These are phyloP conservation scores for Aspergillus bombycis DNA, from an alignment of 2,329 filamentous ascomycete genomes.

Conservation along the genomic window DNA sequence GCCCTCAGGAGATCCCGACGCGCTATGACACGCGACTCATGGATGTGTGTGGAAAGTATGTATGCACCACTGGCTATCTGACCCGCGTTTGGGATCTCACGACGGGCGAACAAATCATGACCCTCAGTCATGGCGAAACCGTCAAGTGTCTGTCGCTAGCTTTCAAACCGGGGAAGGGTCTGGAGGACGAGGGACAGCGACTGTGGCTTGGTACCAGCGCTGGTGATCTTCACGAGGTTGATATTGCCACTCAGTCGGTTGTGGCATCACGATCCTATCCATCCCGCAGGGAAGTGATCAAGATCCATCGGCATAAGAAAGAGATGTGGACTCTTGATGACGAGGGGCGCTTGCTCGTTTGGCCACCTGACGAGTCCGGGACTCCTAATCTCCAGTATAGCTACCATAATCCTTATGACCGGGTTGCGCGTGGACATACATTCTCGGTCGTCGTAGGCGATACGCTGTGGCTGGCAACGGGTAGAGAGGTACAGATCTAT, in stretches of 20 bases:
- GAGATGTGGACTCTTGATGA: slow-evolving; percentile 96
- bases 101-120: slow-evolving; percentile 81
- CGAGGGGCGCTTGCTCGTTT: slow-evolving; percentile 81
- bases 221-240: slow-evolving; percentile 87
- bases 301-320: slow-evolving; percentile 82
- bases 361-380: slow-evolving; percentile 75
- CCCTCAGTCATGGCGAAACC: slow-evolving; percentile 80
- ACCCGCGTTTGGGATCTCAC: slow-evolving; percentile 86
- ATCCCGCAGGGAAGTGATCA: slow-evolving; percentile 75
- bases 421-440: slow-evolving; percentile 77
- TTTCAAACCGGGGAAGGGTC: slow-evolving; percentile 79
- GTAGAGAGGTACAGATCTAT: slow-evolving; percentile 86
- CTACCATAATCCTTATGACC: slow-evolving; percentile 69
- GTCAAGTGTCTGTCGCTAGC: slow-evolving; percentile 77
- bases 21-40: slow-evolving; percentile 86
- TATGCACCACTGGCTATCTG: slow-evolving; percentile 83
- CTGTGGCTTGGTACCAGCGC: slow-evolving; percentile 89
- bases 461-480: slow-evolving; percentile 83
- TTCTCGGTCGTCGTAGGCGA: slow-evolving; percentile 87
- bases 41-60: slow-evolving; percentile 83
- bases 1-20: slow-evolving; percentile 74
- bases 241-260: slow-evolving; percentile 74
- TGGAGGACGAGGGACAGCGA: slow-evolving; percentile 77
- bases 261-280: slow-evolving; percentile 73
- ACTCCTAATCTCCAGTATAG: slow-evolving; percentile 74